Conservation (phyloP, 805 yeast species). For the Vanderwaltozyma polyspora region DNA sequence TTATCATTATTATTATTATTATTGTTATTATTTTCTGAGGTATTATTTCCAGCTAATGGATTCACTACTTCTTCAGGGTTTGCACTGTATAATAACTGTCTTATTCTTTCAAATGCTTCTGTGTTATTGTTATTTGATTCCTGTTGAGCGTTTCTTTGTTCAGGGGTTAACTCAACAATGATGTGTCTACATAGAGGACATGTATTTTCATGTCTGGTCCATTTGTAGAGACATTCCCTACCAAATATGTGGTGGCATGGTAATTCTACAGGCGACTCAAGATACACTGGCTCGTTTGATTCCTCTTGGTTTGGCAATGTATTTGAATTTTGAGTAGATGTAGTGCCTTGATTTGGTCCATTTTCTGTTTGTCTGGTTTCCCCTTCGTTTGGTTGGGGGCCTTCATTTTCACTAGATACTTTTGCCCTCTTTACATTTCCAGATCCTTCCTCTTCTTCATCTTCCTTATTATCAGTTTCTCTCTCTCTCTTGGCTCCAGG, state of each 20-base stretch:
- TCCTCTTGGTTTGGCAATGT: constrained; percentile 7
- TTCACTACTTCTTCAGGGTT: constrained; percentile 2
- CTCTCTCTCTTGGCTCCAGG: constrained; percentile 17
- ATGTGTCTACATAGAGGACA: constrained; percentile 80
- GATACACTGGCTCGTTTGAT: constrained; percentile 19
- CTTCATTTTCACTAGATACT: constrained; percentile 5
- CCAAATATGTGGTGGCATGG: constrained; percentile 90
- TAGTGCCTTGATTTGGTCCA: background rate
- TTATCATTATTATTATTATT: background rate
- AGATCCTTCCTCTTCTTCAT: constrained; percentile 10
- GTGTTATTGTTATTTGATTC: constrained; percentile 4
- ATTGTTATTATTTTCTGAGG: background rate
- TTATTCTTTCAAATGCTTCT: constrained; percentile 21
- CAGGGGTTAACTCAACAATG: constrained; percentile 27
- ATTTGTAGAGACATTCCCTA: constrained; percentile 65
- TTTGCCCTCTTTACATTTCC: constrained; percentile 11
- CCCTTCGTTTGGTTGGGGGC: background rate
- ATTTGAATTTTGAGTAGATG: background rate
- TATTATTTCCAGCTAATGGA: constrained; percentile 1
- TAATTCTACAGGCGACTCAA: constrained; percentile 59
- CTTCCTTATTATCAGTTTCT: constrained; percentile 17
- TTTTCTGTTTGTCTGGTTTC: background rate
- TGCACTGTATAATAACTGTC: constrained; percentile 16
- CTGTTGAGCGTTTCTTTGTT: constrained; percentile 4
- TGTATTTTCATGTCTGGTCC: constrained; percentile 64